Percentiles rank a stretch among this genome's conserved stretches.
These are phyloP conservation scores for Rhizopus microsporus DNA, from an alignment of 371 early-diverging fungal genomes.

Conservation along the genomic window DNA sequence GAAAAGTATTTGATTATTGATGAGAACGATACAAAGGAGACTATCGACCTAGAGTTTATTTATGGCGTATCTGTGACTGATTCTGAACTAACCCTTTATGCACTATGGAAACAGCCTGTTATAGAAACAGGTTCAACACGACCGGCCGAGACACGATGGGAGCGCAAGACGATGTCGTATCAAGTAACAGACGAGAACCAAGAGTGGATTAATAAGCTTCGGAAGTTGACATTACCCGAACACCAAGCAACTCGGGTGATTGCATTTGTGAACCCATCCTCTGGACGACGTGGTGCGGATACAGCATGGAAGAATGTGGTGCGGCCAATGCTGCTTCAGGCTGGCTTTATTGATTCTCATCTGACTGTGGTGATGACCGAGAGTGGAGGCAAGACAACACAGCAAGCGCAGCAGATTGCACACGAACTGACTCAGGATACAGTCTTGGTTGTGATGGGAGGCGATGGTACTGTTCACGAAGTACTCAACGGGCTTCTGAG, in stretches of 20 bases:
- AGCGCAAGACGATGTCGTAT: not conserved
- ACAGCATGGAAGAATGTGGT: constrained; percentile 20
- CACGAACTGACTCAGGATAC: not conserved
- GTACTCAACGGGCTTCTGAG: constrained; percentile 42
- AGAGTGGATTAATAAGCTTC: not conserved
- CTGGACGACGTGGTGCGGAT: constrained; percentile 19
- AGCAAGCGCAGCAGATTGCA: not conserved
- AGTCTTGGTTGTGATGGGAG: constrained; percentile 43
- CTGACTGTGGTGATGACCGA: constrained; percentile 8
- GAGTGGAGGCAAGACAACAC: constrained; percentile 14
- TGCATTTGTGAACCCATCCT: constrained; percentile 25
- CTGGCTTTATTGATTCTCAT: constrained; percentile 13
- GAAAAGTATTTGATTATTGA: not conserved
- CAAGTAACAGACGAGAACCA: not conserved
- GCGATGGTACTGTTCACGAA: constrained; percentile 53
- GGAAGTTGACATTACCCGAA: not conserved
- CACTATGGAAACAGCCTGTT: not conserved
- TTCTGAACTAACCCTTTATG: not conserved
- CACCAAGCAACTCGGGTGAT: constrained; percentile 5
- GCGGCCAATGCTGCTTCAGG: constrained; percentile 25
- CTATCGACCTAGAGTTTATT: constrained; percentile 13
- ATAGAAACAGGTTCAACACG: not conserved
- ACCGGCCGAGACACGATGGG: not conserved
- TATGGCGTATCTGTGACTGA: constrained; percentile 1
- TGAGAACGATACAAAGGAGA: constrained; percentile 8